phyloP scores from a whole-genome alignment of 2,329 filamentous ascomycete genomes.

The Scytalidium sp. region DNA sequence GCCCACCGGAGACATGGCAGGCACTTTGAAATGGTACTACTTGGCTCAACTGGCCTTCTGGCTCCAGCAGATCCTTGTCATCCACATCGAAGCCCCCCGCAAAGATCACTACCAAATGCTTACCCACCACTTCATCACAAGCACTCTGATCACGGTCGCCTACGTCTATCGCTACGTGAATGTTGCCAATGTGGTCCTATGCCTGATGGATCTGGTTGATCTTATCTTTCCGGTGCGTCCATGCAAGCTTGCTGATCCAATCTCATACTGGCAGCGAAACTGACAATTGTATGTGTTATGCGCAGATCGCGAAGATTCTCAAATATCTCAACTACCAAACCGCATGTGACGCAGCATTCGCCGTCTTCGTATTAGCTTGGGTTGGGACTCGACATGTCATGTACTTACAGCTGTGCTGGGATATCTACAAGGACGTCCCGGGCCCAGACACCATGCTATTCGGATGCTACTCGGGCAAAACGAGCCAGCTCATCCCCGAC shows the following conservation, averaged over 20 bases:
- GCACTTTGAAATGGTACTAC: constrained; percentile 83
- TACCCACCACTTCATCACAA: constrained; percentile 89
- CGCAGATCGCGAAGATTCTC: constrained; percentile 81
- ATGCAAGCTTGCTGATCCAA: too few species aligned
- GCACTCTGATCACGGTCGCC: constrained; percentile 72
- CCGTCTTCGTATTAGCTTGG: constrained; percentile 83
- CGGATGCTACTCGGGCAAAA: constrained; percentile 68
- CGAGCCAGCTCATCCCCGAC: constrained; percentile 53
- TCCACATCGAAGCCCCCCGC: constrained; percentile 89
- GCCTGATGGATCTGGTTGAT: constrained; percentile 92
- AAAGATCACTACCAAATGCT: constrained; percentile 98
- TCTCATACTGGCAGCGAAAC: too few species aligned
- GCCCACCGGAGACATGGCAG: constrained; percentile 73
- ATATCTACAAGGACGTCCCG: constrained; percentile 67
- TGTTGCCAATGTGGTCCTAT: constrained; percentile 84
- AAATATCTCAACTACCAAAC: constrained; percentile 80
- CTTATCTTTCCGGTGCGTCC: constrained; percentile 75
- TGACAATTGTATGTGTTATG: constrained; percentile 9
- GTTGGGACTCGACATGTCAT: constrained; percentile 77
- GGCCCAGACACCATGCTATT: constrained; percentile 48
- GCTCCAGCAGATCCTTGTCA: constrained; percentile 89
- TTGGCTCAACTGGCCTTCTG: constrained; percentile 89
- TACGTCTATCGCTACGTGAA: constrained; percentile 86
- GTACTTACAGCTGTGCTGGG: constrained; percentile 79
- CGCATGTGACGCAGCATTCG: constrained; percentile 80